Conservation (phyloP, 805 yeast genomes). For the Candida piceae region DNA sequence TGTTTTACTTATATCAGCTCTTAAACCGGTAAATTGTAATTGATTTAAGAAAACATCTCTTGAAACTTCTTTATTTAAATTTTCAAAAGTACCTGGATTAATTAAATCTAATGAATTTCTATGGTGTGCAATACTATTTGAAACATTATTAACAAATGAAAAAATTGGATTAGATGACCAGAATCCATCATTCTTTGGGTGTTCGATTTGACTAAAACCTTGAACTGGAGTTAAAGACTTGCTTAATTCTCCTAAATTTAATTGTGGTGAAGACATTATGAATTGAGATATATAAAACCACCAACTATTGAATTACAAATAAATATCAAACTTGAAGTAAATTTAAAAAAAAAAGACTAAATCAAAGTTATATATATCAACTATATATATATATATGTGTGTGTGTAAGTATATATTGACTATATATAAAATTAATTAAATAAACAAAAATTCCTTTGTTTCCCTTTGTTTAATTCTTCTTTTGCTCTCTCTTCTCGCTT, state of each 20-base stretch:
- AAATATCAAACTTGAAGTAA: too few relatives aligned
- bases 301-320: too few relatives aligned
- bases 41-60: constrained; percentile 89
- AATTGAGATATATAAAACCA: too few relatives aligned
- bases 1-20: constrained; percentile 93
- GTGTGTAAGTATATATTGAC: not conserved
- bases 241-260: constrained; percentile 54
- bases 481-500: too few relatives aligned
- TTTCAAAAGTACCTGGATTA: constrained; percentile 94
- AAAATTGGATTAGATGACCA: constrained; percentile 84
- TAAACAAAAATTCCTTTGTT: too few relatives aligned
- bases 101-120: constrained; percentile 75
- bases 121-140: constrained; percentile 66
- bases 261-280: constrained; percentile 27
- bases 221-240: constrained; percentile 56
- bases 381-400: too few relatives aligned
- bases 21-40: constrained; percentile 88
- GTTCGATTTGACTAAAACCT: constrained; percentile 43
- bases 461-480: too few relatives aligned
- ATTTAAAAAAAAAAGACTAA: too few relatives aligned
- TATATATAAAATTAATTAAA: too few relatives aligned
- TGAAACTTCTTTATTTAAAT: constrained; percentile 86
- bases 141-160: constrained; percentile 71
- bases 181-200: constrained; percentile 51
- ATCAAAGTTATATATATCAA: too few relatives aligned